Percentiles rank a stretch among this genome's conserved stretches.
phyloP scores from a whole-genome alignment of 2,329 filamentous ascomycete genomes.

The Penicillium sp. region DNA sequence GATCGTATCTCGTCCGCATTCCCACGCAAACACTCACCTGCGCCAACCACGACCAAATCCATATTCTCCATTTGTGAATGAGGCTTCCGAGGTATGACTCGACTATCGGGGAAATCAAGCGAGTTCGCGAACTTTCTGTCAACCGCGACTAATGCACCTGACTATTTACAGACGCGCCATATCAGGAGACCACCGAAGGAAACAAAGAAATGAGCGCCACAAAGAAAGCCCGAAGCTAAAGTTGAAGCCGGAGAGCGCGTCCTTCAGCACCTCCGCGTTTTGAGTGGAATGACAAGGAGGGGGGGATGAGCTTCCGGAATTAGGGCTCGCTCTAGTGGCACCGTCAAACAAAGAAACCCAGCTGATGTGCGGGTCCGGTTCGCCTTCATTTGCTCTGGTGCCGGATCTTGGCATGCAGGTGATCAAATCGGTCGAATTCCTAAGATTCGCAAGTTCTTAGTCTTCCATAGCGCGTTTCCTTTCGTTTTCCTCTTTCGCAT shows the following conservation, averaged over 20 bases:
- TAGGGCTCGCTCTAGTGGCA: neutral
- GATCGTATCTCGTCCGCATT: neutral
- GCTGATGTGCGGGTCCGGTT: neutral
- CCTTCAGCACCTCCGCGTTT: neutral
- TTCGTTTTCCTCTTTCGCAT: neutral
- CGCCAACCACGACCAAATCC: conserved; percentile 31
- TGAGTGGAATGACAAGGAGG: neutral
- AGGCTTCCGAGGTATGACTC: neutral
- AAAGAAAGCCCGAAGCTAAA: too few relatives aligned
- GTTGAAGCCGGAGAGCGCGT: neutral
- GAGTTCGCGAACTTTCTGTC: neutral
- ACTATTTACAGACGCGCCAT: neutral
- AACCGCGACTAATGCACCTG: neutral
- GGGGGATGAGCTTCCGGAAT: neutral
- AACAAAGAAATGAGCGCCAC: neutral
- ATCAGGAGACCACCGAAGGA: neutral
- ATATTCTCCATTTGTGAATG: conserved; percentile 20
- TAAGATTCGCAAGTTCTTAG: neutral
- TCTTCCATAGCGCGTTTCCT: too few relatives aligned
- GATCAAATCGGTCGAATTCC: neutral
- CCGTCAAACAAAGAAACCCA: neutral
- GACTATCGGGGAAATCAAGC: neutral
- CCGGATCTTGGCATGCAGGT: neutral
- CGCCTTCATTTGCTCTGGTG: neutral
- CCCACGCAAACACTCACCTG: conserved; percentile 15